Evolutionary conservation across 768 basidiomycete genomes (phyloP).

Genomic region (Leccinum subtestaceum): DNA sequence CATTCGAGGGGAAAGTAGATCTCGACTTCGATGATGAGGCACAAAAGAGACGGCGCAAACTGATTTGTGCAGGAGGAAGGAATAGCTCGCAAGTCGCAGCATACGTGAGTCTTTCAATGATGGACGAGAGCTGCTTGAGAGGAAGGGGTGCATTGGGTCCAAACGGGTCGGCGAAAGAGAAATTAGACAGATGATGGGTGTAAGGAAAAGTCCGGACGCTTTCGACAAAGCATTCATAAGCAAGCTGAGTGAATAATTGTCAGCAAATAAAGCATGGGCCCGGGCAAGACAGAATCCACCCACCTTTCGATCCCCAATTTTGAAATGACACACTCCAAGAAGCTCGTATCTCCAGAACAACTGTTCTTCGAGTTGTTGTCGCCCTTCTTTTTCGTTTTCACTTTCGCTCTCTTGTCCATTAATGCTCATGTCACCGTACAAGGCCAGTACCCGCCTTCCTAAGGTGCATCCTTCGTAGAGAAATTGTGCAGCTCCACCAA

Average conservation of each 20-base stretch:
- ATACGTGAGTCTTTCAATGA: constrained; percentile 69
- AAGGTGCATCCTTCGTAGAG: constrained; percentile 57
- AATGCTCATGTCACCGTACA: constrained; percentile 13
- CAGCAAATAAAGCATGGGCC: neutral
- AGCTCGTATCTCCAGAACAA: constrained; percentile 77
- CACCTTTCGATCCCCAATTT: constrained; percentile 76
- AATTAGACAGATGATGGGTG: constrained; percentile 16
- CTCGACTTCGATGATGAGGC: neutral
- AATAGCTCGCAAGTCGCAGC: constrained; percentile 67
- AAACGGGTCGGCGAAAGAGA: constrained; percentile 34
- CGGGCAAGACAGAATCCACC: constrained; percentile 14
- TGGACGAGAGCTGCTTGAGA: constrained; percentile 53
- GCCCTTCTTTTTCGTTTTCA: constrained; percentile 38
- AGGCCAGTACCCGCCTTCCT: constrained; percentile 45
- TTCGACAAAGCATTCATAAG: constrained; percentile 54
- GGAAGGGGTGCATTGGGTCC: constrained; percentile 34
- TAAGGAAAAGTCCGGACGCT: constrained; percentile 58
- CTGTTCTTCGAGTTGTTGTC: constrained; percentile 62
- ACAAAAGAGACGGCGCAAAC: constrained; percentile 33
- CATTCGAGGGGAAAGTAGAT: constrained; percentile 17
- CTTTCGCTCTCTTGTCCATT: constrained; percentile 20
- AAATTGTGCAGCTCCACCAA: constrained; percentile 67
- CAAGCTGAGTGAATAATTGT: constrained; percentile 41
- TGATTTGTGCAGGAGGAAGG: constrained; percentile 46
- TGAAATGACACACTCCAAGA: constrained; percentile 72